Percentiles rank a stretch among this genome's conserved stretches.
Evolutionary conservation across 1,284 basidiomycete species (phyloP).

Genomic region (Melampsora larici-populina): DNA sequence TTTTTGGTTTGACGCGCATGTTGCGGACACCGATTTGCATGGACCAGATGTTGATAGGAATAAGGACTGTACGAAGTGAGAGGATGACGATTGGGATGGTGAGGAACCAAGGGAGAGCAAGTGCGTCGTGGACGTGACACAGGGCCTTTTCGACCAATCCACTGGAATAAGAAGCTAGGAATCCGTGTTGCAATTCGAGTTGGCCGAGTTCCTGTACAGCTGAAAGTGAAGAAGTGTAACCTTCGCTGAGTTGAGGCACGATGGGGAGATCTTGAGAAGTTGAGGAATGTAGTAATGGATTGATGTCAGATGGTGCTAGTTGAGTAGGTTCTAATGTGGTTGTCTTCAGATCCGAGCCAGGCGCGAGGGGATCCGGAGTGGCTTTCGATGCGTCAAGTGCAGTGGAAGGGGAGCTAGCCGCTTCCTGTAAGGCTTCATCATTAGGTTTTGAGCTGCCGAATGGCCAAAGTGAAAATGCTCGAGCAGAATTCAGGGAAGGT

Average conservation of each 20-base stretch:
- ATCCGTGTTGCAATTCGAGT: constrained; percentile 33
- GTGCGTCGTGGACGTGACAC: constrained; percentile 17
- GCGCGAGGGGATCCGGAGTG: neutral
- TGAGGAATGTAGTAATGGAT: neutral
- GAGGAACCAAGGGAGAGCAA: constrained; percentile 23
- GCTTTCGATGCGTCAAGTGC: too few relatives aligned
- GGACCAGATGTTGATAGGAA: constrained; percentile 35
- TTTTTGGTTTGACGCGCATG: constrained; percentile 12
- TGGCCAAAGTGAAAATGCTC: constrained; percentile 24
- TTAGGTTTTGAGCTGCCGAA: neutral
- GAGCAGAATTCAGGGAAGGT: neutral
- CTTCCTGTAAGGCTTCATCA: neutral
- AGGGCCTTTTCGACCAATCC: constrained; percentile 19
- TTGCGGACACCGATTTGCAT: constrained; percentile 28
- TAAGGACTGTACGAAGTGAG: constrained; percentile 6
- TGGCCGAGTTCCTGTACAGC: constrained; percentile 17
- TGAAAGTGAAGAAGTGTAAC: neutral
- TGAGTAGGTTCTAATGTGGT: neutral
- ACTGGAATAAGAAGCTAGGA: constrained; percentile 15
- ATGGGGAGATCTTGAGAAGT: neutral
- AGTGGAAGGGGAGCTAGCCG: too few relatives aligned
- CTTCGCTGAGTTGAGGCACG: neutral
- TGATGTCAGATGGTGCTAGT: neutral
- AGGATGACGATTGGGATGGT: constrained; percentile 34
- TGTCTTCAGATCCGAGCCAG: neutral